Evolutionary conservation across 306 rosid species (phyloP), one percentile per base, ranked within the genome.

Genomic region (Erythrophleum fordii): DNA sequence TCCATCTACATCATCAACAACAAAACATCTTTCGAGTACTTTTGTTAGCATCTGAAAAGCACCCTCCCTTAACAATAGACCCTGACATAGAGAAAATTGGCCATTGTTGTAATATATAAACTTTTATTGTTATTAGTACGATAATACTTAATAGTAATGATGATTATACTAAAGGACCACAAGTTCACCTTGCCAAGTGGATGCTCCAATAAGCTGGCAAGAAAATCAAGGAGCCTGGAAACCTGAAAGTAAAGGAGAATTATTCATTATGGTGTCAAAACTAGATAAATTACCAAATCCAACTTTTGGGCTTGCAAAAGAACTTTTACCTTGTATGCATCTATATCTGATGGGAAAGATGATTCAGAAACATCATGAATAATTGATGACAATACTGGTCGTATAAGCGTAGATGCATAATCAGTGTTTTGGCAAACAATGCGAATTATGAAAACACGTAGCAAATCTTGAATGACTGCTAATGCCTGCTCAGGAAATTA

Each of bases 161-260:
- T 11, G 48, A 65, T 45, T 37, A 71, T 45, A 61, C 18, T 13
- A 28, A 45, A 45, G 73, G 55, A 52, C 45, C 45, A 77, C 48
- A 69, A 37, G 37, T 31, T 26, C 72, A 95, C 99, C 99, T 95
- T 90, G 86, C 91, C 92, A 79, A 78, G 89, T 28, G 99, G 97
- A 88, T 95, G 98, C 93, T 92, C 98, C 86, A 88, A 83, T 80
- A 95, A 85, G 83, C 93, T 88, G 55, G 92, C 92, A 88, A 95
- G 90, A 91, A 95, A 95, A 79, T 95, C 98, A 78, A 95, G 92
- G 79, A 89, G 96, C 86, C 93, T 91, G 90, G 51, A 90, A 77
- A 95, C 88, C 99, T 95, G 87, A 83, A 87, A 77, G 83, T 46
- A 55, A 71, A 69, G 64, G 34, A 62, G 51, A 86, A 61, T 62